Percentiles rank a stretch among this genome's conserved stretches.
phyloP scores from a whole-genome alignment of 768 basidiomycete genomes.

The Mycena amicta region DNA sequence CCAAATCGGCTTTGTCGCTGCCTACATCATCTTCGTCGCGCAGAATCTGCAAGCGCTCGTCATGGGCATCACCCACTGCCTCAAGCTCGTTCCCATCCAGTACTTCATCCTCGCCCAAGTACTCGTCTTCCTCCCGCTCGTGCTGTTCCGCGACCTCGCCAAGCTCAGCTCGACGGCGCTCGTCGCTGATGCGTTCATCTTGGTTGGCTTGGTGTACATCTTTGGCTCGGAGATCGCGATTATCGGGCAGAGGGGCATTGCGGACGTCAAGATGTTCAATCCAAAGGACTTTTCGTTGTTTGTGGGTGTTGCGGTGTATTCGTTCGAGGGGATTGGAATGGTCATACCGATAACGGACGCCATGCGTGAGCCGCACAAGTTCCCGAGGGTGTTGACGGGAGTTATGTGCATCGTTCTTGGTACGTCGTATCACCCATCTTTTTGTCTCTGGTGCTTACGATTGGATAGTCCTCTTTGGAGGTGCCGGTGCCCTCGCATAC shows the following conservation, averaged over 20 bases:
- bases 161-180: constrained; percentile 92
- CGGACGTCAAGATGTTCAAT: constrained; percentile 87
- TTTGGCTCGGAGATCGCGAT: constrained; percentile 81
- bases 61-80: constrained; percentile 48
- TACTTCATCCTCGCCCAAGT: constrained; percentile 86
- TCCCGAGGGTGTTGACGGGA: constrained; percentile 83
- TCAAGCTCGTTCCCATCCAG: constrained; percentile 63
- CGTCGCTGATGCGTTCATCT: constrained; percentile 92
- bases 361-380: constrained; percentile 94
- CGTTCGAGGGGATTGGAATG: constrained; percentile 96
- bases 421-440: too few species aligned
- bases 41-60: constrained; percentile 70
- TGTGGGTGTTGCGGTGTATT: constrained; percentile 96
- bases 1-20: constrained; percentile 85
- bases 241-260: constrained; percentile 69
- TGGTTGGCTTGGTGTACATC: constrained; percentile 85
- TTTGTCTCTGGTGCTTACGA: too few species aligned
- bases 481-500: constrained; percentile 86
- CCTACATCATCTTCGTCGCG: constrained; percentile 96
- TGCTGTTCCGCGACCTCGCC: constrained; percentile 89
- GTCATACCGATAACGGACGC: constrained; percentile 98
- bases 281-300: constrained; percentile 86
- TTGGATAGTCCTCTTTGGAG: constrained; percentile 87
- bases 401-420: constrained; percentile 90
- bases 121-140: constrained; percentile 86